Evolutionary conservation across 768 basidiomycete genomes (phyloP), one percentile per base, ranked within the genome.

Genomic region (Trametes punicea): DNA sequence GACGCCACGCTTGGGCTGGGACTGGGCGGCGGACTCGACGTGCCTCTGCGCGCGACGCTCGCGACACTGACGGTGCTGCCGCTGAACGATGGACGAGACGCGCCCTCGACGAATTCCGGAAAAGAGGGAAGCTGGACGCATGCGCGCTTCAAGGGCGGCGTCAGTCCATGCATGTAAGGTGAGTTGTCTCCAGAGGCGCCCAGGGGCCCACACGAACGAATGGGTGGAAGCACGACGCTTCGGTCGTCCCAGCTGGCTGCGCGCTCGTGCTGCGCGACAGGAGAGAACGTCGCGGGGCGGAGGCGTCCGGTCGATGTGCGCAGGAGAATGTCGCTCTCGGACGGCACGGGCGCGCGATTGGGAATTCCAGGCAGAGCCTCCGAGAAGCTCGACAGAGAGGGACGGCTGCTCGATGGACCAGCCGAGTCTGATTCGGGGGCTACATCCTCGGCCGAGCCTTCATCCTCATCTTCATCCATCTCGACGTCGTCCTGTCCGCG

Each of bases 1-100:
- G 56, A 59, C 11, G 40, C 54, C 5, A 31, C 30, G 38, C 53
- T 55, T n/a, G 58, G 58, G 30, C 58, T 60, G 1, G 51, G 58
- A n/a, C 58, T 60, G 13, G 54, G 51, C 6, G 52, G 53, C 21
- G 53, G 53, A 18, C 42, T 54, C 40, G 47, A n/a, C 34, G 50
- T 51, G 36, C 26, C 40, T 20, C 46, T 13, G n/a, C 46, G 29
- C n/a, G n/a, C n/a, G n/a, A n/a, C n/a, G 31, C 36, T 29, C 21
- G 13, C 29, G 18, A 4, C 20, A 26, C 40, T 40, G 8, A 9
- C 23, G 18, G 30, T 52, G 29, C 42, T 16, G 13, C 31, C 31
- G 25, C 29, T 40, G 52, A 51, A 46, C 27, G 40, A 39, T 11
- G 44, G 40, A 13, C 53, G 44, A 11, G 53, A 51, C 6, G 53